Evolutionary conservation across 768 basidiomycete genomes (phyloP), one percentile per base, ranked within the genome.

Genomic region (Lanmaoa rubissima): DNA sequence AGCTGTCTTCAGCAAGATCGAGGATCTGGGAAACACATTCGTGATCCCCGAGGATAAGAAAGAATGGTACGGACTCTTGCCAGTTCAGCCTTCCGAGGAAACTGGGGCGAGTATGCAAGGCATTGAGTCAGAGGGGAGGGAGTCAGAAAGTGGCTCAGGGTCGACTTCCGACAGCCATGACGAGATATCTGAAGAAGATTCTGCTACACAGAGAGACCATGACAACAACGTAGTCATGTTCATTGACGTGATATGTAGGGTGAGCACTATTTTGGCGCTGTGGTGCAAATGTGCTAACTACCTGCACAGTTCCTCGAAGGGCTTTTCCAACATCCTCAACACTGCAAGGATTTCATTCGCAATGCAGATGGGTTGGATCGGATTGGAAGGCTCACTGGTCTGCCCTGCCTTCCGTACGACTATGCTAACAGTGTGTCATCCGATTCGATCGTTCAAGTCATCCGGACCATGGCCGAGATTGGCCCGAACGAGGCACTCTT

Each of bases 371-470:
- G 92, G 47, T 79, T 98, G 40, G 76, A 85, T 60, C 78, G 81
- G 62, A 75, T 98, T 53, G 86, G 92, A 61, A 80, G 82, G 61
- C 77, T 98, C 41, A 87, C 94, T 34, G 82, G 84, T 19, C 77
- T 95, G 32, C 90, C 94, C 13, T 95, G 90, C 68, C 77, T 95
- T 31, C 94, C 97, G 0, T 91, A 90, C 57, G 90, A 94, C 68
- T 95, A 91, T 67, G 87, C 88, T 17, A 87, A 86, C 62, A 90
- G 90, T 53, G 84, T 88, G 32, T 85, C 90, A 2, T 92, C 93
- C 26, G 90, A 92, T 67, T 89, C 93, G 0, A 81, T 97, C 66
- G 87, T 94, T 14, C 88, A 92, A 68, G 88, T 94, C 48, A 84
- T 96, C 73, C 84, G 92, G 12, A 89, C 91, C 11, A 86, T 98